These are phyloP conservation scores for Yamadazyma spencermartinsiae DNA, from an alignment of 1,139 yeast species.

Conservation along the genomic window DNA sequence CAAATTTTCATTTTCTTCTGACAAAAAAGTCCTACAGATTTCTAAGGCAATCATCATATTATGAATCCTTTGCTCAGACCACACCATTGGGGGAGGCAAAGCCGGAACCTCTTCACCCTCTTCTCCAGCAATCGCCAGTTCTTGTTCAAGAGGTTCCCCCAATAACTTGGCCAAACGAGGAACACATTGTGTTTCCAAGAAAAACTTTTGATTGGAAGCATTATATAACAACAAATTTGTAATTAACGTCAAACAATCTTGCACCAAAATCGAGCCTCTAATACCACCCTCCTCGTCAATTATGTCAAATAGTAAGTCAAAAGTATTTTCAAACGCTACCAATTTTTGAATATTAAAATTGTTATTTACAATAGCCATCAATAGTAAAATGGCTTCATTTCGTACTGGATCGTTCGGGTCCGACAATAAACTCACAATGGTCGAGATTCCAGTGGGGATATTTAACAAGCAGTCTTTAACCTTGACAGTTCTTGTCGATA, in stretches of 20 bases:
- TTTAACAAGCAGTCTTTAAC: constrained; percentile 73
- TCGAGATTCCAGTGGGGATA: constrained; percentile 79
- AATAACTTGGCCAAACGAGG: constrained; percentile 63
- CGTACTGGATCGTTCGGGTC: constrained; percentile 86
- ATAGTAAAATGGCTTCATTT: constrained; percentile 80
- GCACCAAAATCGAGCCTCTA: constrained; percentile 86
- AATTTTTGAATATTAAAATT: constrained; percentile 87
- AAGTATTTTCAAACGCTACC: constrained; percentile 92
- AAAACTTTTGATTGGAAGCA: constrained; percentile 86
- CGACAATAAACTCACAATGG: constrained; percentile 65
- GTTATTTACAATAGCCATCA: constrained; percentile 79
- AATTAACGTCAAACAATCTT: constrained; percentile 79
- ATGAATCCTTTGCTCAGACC: constrained; percentile 73
- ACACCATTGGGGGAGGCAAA: constrained; percentile 43
- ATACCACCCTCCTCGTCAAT: constrained; percentile 88
- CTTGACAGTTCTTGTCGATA: constrained; percentile 71
- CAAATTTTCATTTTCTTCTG: constrained; percentile 71
- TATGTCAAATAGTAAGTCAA: constrained; percentile 75
- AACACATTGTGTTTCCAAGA: constrained; percentile 81
- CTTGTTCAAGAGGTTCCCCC: constrained; percentile 53
- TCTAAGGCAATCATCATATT: constrained; percentile 70
- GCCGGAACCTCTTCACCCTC: constrained; percentile 16
- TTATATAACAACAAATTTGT: constrained; percentile 76
- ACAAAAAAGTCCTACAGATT: constrained; percentile 71
- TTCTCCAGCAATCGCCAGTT: constrained; percentile 14